Evolutionary conservation across 768 basidiomycete genomes (phyloP).

Genomic region (Leccinum barrowsii): DNA sequence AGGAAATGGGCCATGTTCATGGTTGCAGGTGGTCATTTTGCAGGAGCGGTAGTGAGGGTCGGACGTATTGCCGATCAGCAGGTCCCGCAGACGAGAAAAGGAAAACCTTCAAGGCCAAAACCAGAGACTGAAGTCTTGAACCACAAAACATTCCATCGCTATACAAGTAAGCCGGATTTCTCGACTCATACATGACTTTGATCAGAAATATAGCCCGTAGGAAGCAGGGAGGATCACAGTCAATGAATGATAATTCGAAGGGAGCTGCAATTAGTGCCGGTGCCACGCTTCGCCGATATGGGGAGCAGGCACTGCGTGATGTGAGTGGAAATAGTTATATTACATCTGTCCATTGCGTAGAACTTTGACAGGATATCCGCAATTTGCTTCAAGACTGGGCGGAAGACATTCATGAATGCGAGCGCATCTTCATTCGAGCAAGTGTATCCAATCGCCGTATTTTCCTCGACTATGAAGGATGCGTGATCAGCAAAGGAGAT

Average conservation of each 20-base stretch:
- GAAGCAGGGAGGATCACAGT: conserved; percentile 96
- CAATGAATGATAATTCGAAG: conserved; percentile 88
- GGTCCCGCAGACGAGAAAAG: conserved; percentile 42
- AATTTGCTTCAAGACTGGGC: conserved; percentile 79
- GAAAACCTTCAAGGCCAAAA: conserved; percentile 62
- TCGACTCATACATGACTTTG: conserved; percentile 2
- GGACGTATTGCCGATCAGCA: conserved; percentile 49
- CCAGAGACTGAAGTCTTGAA: conserved; percentile 77
- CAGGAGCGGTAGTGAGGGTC: conserved; percentile 82
- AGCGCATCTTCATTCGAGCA: conserved; percentile 89
- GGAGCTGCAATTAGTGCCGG: conserved; percentile 92
- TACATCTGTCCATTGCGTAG: neutral
- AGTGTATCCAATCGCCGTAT: conserved; percentile 83
- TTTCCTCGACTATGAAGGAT: conserved; percentile 86
- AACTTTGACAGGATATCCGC: conserved; percentile 71
- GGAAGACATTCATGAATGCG: conserved; percentile 81
- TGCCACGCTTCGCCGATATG: conserved; percentile 89
- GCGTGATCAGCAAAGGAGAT: conserved; percentile 75
- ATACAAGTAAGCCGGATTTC: conserved; percentile 72
- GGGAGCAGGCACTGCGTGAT: conserved; percentile 89
- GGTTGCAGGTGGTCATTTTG: conserved; percentile 98
- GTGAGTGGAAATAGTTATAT: conserved; percentile 42
- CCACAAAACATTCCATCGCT: conserved; percentile 97
- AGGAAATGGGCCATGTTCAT: conserved; percentile 93
- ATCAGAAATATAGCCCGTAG: conserved; percentile 67